Percentiles rank a stretch among this genome's conserved stretches.
These are phyloP conservation scores for Penicillium sp. DNA, from an alignment of 2,329 filamentous ascomycete genomes.

Conservation along the genomic window DNA sequence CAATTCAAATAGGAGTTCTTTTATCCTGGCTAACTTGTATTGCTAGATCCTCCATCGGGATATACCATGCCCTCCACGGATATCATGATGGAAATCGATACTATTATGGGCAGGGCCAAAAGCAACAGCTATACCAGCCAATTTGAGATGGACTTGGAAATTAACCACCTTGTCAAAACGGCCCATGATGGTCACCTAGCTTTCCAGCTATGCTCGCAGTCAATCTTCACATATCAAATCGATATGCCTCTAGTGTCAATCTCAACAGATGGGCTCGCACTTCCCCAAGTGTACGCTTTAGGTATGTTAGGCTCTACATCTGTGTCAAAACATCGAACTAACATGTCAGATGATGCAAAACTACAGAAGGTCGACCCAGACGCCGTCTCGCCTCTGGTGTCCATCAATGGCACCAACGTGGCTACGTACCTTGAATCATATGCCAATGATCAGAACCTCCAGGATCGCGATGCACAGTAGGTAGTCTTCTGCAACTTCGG, in stretches of 20 bases:
- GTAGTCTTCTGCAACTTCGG: not conserved
- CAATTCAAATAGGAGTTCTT: not conserved
- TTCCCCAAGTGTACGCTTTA: conserved; percentile 56
- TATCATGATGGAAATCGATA: conserved; percentile 48
- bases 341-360: conserved; percentile 18
- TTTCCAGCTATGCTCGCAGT: conserved; percentile 31
- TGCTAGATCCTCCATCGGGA: conserved; percentile 48
- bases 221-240: conserved; percentile 48
- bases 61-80: conserved; percentile 54
- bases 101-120: conserved; percentile 47
- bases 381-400: conserved; percentile 50
- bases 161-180: conserved; percentile 54
- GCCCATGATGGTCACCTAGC: conserved; percentile 63
- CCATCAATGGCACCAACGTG: conserved; percentile 60
- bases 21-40: conserved; percentile 7
- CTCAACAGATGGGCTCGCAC: conserved; percentile 58
- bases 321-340: not conserved
- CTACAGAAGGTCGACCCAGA: conserved; percentile 21
- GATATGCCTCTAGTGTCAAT: conserved; percentile 57
- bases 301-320: conserved; percentile 9
- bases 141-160: conserved; percentile 56
- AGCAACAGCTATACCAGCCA: conserved; percentile 52
- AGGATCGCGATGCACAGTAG: conserved; percentile 60
- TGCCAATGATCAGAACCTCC: conserved; percentile 50
- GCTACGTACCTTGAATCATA: conserved; percentile 47